A percentile compares a stretch with the other conserved stretches of the same genome.
Evolutionary conservation across 805 yeast species (phyloP).

Genomic region (Zygoascus flipseniorum): DNA sequence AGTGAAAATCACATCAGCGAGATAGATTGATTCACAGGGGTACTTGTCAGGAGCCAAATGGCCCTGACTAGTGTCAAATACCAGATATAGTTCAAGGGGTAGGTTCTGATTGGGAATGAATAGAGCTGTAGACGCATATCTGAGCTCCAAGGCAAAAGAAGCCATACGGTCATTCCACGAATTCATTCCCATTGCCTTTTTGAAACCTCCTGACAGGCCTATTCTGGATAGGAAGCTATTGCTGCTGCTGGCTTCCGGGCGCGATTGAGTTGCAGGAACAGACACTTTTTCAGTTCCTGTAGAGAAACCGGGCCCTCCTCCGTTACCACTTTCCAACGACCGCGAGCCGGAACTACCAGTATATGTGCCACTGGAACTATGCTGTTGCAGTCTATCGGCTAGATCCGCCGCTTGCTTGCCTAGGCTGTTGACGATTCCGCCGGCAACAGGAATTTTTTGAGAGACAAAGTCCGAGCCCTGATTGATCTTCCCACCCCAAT

Average conservation of each 20-base stretch:
- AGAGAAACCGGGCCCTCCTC: background rate
- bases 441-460: background rate
- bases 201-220: background rate
- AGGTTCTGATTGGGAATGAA: slow-evolving; percentile 36
- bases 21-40: slow-evolving; percentile 24
- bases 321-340: background rate
- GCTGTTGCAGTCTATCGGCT: background rate
- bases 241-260: background rate
- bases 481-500: background rate
- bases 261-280: background rate
- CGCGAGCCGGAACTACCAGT: background rate
- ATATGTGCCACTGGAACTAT: background rate
- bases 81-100: slow-evolving; percentile 17
- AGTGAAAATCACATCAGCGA: slow-evolving; percentile 33
- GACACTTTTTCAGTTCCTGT: too few relatives aligned
- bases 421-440: background rate
- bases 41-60: slow-evolving; percentile 6
- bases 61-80: slow-evolving; percentile 6
- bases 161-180: slow-evolving; percentile 12
- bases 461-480: background rate
- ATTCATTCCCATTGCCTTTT: slow-evolving; percentile 11
- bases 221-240: background rate
- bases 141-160: slow-evolving; percentile 35
- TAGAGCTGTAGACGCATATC: slow-evolving; percentile 41
- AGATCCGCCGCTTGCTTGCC: background rate